Evolutionary conservation across 1,139 yeast species (phyloP).

Genomic region (Geotrichum armillariae): DNA sequence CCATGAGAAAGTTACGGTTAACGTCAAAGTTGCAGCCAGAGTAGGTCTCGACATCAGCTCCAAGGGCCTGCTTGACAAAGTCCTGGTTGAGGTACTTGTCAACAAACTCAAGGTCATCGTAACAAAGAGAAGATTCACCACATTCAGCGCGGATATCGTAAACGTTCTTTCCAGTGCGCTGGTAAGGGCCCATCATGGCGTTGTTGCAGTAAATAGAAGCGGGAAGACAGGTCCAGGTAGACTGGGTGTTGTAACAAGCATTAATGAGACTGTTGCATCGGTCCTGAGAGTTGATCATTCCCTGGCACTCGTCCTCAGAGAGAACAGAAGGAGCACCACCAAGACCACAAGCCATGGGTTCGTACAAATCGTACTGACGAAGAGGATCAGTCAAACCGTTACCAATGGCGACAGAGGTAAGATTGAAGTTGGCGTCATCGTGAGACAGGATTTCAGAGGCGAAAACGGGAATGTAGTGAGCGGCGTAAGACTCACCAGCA

Average conservation of each 20-base stretch:
- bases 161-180: slow-evolving; percentile 60
- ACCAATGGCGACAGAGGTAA: slow-evolving; percentile 74
- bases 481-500: slow-evolving; percentile 88
- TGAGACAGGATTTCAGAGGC: slow-evolving; percentile 70
- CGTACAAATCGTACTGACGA: slow-evolving; percentile 65
- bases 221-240: slow-evolving; percentile 51
- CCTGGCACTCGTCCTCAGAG: slow-evolving; percentile 58
- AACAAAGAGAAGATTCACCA: slow-evolving; percentile 55
- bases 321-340: slow-evolving; percentile 75
- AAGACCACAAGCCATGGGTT: slow-evolving; percentile 82
- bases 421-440: slow-evolving; percentile 62
- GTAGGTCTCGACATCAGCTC: slow-evolving; percentile 53
- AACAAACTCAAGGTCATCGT: slow-evolving; percentile 54
- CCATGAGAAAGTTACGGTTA: slow-evolving; percentile 51
- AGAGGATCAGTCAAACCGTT: slow-evolving; percentile 81
- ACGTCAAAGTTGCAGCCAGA: slow-evolving; percentile 60
- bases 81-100: slow-evolving; percentile 60
- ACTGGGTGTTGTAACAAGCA: slow-evolving; percentile 56
- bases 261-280: slow-evolving; percentile 54
- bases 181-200: slow-evolving; percentile 53
- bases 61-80: slow-evolving; percentile 63
- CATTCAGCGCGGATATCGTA: slow-evolving; percentile 69
- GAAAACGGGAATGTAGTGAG: slow-evolving; percentile 80
- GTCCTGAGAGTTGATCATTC: slow-evolving; percentile 54
- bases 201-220: slow-evolving; percentile 82